phyloP scores from a whole-genome alignment of 768 basidiomycete species.

The Boletus vinaceobasis region DNA sequence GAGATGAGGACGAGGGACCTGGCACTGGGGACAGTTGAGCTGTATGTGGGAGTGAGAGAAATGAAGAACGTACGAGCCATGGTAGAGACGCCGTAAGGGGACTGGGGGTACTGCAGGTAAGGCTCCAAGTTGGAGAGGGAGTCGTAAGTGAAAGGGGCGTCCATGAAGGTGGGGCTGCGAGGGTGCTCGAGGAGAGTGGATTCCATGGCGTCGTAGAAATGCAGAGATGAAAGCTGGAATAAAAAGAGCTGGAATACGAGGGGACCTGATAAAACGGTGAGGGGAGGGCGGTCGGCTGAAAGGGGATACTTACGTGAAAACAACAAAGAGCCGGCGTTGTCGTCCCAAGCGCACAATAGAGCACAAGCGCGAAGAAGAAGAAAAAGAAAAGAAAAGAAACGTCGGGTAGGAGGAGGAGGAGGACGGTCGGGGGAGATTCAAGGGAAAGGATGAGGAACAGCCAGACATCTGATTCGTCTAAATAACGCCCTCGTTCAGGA shows the following conservation, averaged over 20 bases:
- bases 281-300: background rate
- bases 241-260: conserved; percentile 33
- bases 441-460: conserved; percentile 30
- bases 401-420: conserved; percentile 38
- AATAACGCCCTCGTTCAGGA: conserved; percentile 24
- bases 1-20: conserved; percentile 47
- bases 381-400: conserved; percentile 31
- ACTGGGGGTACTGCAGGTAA: conserved; percentile 71
- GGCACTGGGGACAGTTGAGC: conserved; percentile 41
- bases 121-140: conserved; percentile 42
- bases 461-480: conserved; percentile 30
- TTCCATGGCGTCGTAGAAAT: conserved; percentile 39
- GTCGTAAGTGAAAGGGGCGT: conserved; percentile 46
- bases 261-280: conserved; percentile 22
- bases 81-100: conserved; percentile 55
- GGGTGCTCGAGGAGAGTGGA: conserved; percentile 50
- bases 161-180: conserved; percentile 50
- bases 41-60: background rate
- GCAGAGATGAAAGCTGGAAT: conserved; percentile 39
- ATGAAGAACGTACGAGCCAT: conserved; percentile 55
- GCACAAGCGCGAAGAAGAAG: conserved; percentile 28
- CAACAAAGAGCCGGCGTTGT: conserved; percentile 29
- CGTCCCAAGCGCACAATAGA: conserved; percentile 34
- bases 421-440: conserved; percentile 21
- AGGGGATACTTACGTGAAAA: conserved; percentile 31